Evolutionary conservation across 768 basidiomycete species (phyloP).

Genomic region (Leccinum ochraceum): DNA sequence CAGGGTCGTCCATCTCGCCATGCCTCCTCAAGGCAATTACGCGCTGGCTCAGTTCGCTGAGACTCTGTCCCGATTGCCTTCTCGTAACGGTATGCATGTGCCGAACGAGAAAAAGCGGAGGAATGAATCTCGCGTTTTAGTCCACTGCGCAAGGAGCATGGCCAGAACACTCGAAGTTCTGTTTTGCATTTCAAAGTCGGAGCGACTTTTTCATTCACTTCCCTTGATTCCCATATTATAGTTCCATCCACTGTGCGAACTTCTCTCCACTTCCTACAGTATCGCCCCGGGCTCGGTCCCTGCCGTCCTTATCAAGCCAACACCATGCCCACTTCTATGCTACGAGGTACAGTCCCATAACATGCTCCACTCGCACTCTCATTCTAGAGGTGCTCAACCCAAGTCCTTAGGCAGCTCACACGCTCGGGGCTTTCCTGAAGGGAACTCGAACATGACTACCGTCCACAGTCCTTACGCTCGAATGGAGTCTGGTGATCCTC

Average conservation of each 20-base stretch:
- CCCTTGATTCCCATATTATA: conserved; percentile 34
- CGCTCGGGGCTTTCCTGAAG: conserved; percentile 31
- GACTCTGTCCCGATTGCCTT: conserved; percentile 32
- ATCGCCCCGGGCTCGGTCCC: conserved; percentile 24
- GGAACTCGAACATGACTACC: conserved; percentile 24
- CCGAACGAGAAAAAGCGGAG: conserved; percentile 30
- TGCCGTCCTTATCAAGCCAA: conserved; percentile 24
- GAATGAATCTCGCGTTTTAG: conserved; percentile 39
- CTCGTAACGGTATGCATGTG: conserved; percentile 36
- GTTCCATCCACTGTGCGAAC: conserved; percentile 18
- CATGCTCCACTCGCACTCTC: conserved; percentile 29
- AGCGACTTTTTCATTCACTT: conserved; percentile 27
- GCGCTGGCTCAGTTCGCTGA: conserved; percentile 40
- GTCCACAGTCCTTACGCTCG: conserved; percentile 32
- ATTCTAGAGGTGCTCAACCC: conserved; percentile 29
- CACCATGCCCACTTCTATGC: conserved; percentile 21
- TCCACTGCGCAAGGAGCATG: conserved; percentile 36
- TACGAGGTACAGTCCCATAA: conserved; percentile 34
- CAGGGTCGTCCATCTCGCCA: conserved; percentile 34
- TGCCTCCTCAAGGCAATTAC: conserved; percentile 37
- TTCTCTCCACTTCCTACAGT: conserved; percentile 22
- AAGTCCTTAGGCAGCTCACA: conserved; percentile 23
- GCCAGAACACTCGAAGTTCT: conserved; percentile 37
- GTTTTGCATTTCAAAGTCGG: conserved; percentile 36
- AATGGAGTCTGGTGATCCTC: conserved; percentile 29